Percentiles rank a stretch among this genome's conserved stretches.
Conservation (phyloP, 1,284 basidiomycete genomes). For the Pseudozyma pruni region DNA sequence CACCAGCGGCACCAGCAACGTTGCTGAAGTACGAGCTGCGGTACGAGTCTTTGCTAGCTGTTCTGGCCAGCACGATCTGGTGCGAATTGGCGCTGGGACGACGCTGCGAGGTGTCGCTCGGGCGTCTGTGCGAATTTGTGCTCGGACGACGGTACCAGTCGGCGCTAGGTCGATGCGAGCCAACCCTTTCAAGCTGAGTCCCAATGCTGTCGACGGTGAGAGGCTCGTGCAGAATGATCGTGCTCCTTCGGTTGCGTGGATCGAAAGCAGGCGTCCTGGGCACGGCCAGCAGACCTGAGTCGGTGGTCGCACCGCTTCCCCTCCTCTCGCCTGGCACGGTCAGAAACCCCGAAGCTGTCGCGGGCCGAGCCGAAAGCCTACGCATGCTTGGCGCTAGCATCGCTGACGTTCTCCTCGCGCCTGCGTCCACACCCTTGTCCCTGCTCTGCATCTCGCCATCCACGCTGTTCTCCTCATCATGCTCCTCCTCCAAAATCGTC, state of each 20-base stretch:
- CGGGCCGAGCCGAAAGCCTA: constrained; percentile 5
- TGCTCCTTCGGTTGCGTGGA: constrained; percentile 29
- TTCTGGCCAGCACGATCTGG: constrained; percentile 21
- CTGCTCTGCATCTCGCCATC: constrained; percentile 9
- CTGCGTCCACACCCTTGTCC: neutral
- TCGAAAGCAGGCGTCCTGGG: constrained; percentile 23
- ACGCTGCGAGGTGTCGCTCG: constrained; percentile 1
- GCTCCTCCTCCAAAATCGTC: constrained; percentile 32
- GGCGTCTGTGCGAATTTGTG: constrained; percentile 4
- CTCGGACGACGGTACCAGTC: constrained; percentile 7
- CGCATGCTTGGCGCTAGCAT: constrained; percentile 7
- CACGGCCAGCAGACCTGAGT: constrained; percentile 1
- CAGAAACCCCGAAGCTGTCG: neutral
- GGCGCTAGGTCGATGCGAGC: constrained; percentile 8
- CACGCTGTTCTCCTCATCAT: neutral
- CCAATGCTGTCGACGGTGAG: constrained; percentile 6
- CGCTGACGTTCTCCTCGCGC: constrained; percentile 1
- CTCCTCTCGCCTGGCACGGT: constrained; percentile 6
- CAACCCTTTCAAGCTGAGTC: constrained; percentile 5
- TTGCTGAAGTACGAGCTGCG: constrained; percentile 23
- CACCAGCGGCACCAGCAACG: constrained; percentile 24
- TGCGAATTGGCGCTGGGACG: constrained; percentile 17
- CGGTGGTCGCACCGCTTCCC: constrained; percentile 9
- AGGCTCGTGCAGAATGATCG: constrained; percentile 37
- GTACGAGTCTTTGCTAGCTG: constrained; percentile 23